phyloP scores from a whole-genome alignment of 106 monocot genomes.

The Dioscorea alata region DNA sequence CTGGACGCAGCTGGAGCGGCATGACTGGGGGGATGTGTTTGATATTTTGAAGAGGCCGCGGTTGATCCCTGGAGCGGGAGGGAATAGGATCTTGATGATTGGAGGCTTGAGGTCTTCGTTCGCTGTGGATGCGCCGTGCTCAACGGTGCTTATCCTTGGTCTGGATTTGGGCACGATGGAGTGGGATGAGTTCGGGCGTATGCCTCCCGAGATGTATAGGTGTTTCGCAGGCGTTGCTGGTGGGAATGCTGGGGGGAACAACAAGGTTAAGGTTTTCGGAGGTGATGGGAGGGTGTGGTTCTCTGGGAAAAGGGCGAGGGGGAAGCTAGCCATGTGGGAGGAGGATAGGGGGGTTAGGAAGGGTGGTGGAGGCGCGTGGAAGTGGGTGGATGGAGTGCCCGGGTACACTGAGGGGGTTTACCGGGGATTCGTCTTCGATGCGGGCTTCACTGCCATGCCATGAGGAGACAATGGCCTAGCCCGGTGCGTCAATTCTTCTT shows the following conservation, averaged over 20 bases:
- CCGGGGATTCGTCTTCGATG: conserved; percentile 77
- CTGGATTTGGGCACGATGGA: conserved; percentile 74
- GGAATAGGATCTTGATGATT: conserved; percentile 60
- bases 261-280: conserved; percentile 97
- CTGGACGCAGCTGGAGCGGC: conserved; percentile 64
- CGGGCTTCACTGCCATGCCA: conserved; percentile 47
- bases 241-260: conserved; percentile 34
- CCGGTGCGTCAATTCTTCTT: no score
- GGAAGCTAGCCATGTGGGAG: conserved; percentile 92
- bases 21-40: conserved; percentile 82
- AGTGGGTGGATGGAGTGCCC: conserved; percentile 82
- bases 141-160: conserved; percentile 79
- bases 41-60: conserved; percentile 83
- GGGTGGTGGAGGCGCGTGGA: conserved; percentile 47
- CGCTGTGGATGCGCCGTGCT: conserved; percentile 81
- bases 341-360: conserved; percentile 37
- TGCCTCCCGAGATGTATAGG: conserved; percentile 83
- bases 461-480: conserved; percentile 12
- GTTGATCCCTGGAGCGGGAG: conserved; percentile 54
- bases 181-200: conserved; percentile 90
- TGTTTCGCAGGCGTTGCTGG: conserved; percentile 39
- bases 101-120: conserved; percentile 80
- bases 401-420: conserved; percentile 77
- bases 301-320: conserved; percentile 79
- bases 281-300: conserved; percentile 96